A percentile compares a stretch with the other conserved stretches of the same genome.
These are phyloP conservation scores for Dendrostoma leiphaemia DNA, from an alignment of 2,329 filamentous ascomycete genomes.

Conservation along the genomic window DNA sequence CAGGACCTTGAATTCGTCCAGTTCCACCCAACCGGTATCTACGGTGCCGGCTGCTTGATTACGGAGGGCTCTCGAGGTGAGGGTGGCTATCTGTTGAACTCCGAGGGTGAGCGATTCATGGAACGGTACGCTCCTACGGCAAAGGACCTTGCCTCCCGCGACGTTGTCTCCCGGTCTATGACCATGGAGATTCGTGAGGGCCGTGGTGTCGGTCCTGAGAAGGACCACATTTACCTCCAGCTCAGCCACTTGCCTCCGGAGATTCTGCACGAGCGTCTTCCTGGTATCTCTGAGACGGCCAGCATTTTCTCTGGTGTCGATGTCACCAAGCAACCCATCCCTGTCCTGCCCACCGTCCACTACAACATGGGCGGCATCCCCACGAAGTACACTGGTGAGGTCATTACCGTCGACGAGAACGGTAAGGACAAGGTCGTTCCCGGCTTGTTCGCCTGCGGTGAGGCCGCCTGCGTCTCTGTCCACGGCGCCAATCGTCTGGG, in stretches of 20 bases:
- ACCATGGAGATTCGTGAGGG: slow-evolving; percentile 97
- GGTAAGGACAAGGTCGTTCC: slow-evolving; percentile 93
- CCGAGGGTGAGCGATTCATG: slow-evolving; percentile 98
- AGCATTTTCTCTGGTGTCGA: slow-evolving; percentile 97
- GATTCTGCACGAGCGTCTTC: slow-evolving; percentile 91
- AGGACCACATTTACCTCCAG: slow-evolving; percentile 98
- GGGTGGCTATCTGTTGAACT: slow-evolving; percentile 96
- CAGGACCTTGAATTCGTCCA: slow-evolving; percentile 99
- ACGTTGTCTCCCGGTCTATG: slow-evolving; percentile 97
- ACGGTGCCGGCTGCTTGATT: slow-evolving; percentile 95
- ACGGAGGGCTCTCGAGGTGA: slow-evolving; percentile 97
- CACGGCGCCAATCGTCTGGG: slow-evolving; percentile 97
- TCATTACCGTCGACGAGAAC: slow-evolving; percentile 79
- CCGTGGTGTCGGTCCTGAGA: slow-evolving; percentile 92
- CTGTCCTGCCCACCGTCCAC: slow-evolving; percentile 93
- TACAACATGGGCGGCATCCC: slow-evolving; percentile 99
- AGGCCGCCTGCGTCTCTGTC: slow-evolving; percentile 95
- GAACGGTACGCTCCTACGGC: slow-evolving; percentile 96
- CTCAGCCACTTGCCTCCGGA: slow-evolving; percentile 92
- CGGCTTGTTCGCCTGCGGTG: slow-evolving; percentile 93
- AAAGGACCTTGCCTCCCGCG: slow-evolving; percentile 94
- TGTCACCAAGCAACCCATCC: slow-evolving; percentile 94
- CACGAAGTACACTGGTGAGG: slow-evolving; percentile 95
- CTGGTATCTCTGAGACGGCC: slow-evolving; percentile 97
- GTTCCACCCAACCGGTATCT: slow-evolving; percentile 99